Base-by-base conservation (phyloP, 2,329 filamentous ascomycete genomes). In the Kalmusia sp. region DNA sequence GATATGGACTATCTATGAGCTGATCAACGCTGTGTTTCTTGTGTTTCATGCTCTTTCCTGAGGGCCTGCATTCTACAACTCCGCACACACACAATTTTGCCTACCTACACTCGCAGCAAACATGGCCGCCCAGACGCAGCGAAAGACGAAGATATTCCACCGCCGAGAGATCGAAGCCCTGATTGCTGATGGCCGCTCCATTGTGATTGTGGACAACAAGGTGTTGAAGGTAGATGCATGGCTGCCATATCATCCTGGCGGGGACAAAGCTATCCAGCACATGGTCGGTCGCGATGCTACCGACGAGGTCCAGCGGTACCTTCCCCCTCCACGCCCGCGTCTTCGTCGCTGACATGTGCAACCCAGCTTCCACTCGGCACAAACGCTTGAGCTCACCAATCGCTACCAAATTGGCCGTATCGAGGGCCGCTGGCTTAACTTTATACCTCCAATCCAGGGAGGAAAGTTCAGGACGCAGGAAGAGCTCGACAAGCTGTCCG, bases 211-310 rank as follows among this genome's bases (percentile, higher is more conserved):
- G 54, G 86, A 96, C 63, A 83, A 86, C 54, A 85, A 87, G 65
- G 92, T 97, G 8, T 76, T 98, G 62, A 96, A 92, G 77, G 87
- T 92, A 27, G 93, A 98, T 74, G 83, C 88, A 33, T 99, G 92
- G 91, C 79, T 96, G 47, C 86, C 86, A 48, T 97, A 90, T 69
- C 95, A 98, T 68, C 95, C 95, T 11, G 95, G 95, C 52, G 95
- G 95, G 63, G 88, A 93, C 66, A 95, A 92, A 76, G 85, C 93
- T 49, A 96, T 99, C 60, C 80, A 86, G 71, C 95, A 99, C 71
- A 95, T 97, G 92, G 85, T 98, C 55, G 92, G 92, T 57, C 86
- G 89, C 76, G 92, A 96, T 84, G 93, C 92, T 45, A 97, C 93
- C 9, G 93, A 97, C 74, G 95, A 98, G 76, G 88, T 98, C 57